Base-by-base conservation (phyloP, 2,329 filamentous ascomycete genomes). In the Sarocladium oryzae region DNA sequence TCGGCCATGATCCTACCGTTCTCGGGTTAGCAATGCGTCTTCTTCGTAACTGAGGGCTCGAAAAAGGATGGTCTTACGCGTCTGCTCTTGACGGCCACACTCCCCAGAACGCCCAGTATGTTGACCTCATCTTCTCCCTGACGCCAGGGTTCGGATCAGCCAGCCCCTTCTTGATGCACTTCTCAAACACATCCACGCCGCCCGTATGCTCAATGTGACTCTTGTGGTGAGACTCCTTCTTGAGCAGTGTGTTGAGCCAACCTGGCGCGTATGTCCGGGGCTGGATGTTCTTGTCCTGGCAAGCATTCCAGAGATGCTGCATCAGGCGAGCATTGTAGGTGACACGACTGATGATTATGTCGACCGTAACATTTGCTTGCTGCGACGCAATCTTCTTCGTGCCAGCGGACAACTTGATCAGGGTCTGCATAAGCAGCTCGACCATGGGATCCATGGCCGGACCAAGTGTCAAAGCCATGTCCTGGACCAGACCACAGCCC, bases 321-420 rank as follows among this genome's bases (percentile, higher is more conserved):
- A 96, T 79, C 55, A 96, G 77, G 24, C 90, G 85, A 54, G 77
- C 73, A 55, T 79, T 91, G 69, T 92, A 97, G 0, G 90, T 85
- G 26, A 86, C 86, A 58, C 86, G 84, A 55, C 82, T 80, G 56
- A 97, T 79, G 50, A 99, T 84, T 18, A 77, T 82, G 57, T 93
- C 85, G n/a, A 96, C 84, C 0, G 88, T 89, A 15, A 73, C 66
- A 62, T 95, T 91, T 50, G 88, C 92, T 56, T 87, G 85, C 61
- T 95, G 85, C 1, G 89, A 89, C 52, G 82, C 84, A 58, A 99
- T 96, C 67, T 95, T 95, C 69, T 99, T 99, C 45, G 92, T 95
- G 21, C 84, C 85, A 9, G 85, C 89, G 57, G 86, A 91, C 56
- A 96, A 80, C 69, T 96, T 96, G 71, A 97, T 83, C 59, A 96